Evolutionary conservation across 768 basidiomycete genomes (phyloP).

Genomic region (Phlegmacium glaucopus): DNA sequence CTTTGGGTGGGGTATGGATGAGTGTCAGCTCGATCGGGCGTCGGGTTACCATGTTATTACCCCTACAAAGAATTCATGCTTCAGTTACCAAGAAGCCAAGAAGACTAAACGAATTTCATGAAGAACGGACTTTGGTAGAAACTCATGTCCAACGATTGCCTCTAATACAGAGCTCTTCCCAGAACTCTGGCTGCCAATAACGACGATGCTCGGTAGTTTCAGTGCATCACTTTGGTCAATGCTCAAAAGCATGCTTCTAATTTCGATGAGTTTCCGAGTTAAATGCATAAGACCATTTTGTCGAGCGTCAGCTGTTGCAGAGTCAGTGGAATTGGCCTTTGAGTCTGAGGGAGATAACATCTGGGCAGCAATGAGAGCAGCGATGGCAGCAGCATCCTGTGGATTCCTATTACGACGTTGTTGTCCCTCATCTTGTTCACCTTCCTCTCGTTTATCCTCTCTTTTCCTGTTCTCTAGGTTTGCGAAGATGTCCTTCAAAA

Average conservation of each 20-base stretch:
- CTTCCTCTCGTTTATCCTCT: slow-evolving; percentile 10
- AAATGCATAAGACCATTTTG: slow-evolving; percentile 91
- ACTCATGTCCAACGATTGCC: slow-evolving; percentile 96
- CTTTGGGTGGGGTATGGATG: slow-evolving; percentile 76
- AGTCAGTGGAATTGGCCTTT: slow-evolving; percentile 33
- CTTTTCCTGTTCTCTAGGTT: slow-evolving; percentile 29
- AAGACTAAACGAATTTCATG: background rate
- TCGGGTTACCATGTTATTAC: slow-evolving; percentile 98
- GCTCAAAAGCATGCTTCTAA: slow-evolving; percentile 88
- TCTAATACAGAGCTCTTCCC: slow-evolving; percentile 98
- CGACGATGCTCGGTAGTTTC: slow-evolving; percentile 96
- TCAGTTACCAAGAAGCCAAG: slow-evolving; percentile 1
- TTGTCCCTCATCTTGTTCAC: slow-evolving; percentile 23
- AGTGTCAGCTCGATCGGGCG: slow-evolving; percentile 97
- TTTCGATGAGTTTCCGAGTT: slow-evolving; percentile 94
- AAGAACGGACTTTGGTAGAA: slow-evolving; percentile 86
- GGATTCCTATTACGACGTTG: slow-evolving; percentile 44
- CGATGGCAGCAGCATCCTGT: slow-evolving; percentile 61
- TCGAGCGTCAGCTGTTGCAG: slow-evolving; percentile 37
- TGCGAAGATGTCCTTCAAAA: slow-evolving; percentile 63
- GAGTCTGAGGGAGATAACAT: slow-evolving; percentile 74
- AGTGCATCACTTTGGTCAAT: slow-evolving; percentile 95
- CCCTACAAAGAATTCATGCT: slow-evolving; percentile 46
- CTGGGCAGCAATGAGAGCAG: slow-evolving; percentile 73
- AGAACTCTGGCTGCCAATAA: slow-evolving; percentile 97